Percentiles rank a stretch among this genome's conserved stretches.
Evolutionary conservation across 352 stramenopile genomes (phyloP).

Genomic region (Thalassiosira oceanica): DNA sequence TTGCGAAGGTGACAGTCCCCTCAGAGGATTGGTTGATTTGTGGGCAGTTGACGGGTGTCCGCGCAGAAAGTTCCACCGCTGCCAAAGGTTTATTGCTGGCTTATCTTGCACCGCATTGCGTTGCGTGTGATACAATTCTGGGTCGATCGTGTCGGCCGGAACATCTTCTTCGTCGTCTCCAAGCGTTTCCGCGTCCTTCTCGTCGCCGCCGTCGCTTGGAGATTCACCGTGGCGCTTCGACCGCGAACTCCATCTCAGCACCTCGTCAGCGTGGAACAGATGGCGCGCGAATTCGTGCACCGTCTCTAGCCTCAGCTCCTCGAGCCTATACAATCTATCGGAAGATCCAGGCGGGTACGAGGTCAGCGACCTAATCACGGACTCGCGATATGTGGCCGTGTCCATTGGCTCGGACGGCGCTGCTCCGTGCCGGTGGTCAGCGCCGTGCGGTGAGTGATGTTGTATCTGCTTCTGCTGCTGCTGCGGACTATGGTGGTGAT

Average conservation of each 20-base stretch:
- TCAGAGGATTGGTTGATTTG: constrained; percentile 22
- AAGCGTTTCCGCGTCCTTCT: neutral
- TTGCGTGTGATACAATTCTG: too few species aligned
- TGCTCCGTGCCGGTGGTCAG: neutral
- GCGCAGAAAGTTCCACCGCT: constrained; percentile 20
- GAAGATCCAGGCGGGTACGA: constrained; percentile 68
- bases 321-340: constrained; percentile 59
- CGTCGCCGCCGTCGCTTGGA: neutral
- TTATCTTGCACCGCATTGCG: constrained; percentile 23
- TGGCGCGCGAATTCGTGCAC: constrained; percentile 56
- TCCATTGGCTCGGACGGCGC: constrained; percentile 27
- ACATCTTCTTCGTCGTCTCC: constrained; percentile 1
- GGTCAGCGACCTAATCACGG: constrained; percentile 55
- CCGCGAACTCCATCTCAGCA: constrained; percentile 27
- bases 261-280: constrained; percentile 54
- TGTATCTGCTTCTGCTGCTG: constrained; percentile 23
- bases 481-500: constrained; percentile 1
- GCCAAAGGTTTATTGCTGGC: constrained; percentile 1
- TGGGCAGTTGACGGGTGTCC: constrained; percentile 4
- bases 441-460: constrained; percentile 1
- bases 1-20: constrained; percentile 12
- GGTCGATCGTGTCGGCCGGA: constrained; percentile 30
- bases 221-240: neutral
- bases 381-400: constrained; percentile 48
- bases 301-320: constrained; percentile 64